Conservation (phyloP, 495 filamentous ascomycete species). For the Aspergillus egyptiacus region DNA sequence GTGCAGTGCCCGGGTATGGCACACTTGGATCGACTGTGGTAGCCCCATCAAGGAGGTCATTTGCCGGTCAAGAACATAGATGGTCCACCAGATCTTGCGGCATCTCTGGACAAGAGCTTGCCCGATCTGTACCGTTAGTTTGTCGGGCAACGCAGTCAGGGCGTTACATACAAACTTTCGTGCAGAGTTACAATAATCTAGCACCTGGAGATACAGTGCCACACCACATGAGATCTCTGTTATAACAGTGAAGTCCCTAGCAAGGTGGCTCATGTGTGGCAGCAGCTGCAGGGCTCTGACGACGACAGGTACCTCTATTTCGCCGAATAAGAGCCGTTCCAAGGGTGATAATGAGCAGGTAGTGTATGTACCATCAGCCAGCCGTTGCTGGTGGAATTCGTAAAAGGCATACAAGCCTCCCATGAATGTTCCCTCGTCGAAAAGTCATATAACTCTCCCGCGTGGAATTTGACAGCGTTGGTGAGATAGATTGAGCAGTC, state of each 20-base stretch:
- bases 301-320: slow-evolving; percentile 28
- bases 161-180: slow-evolving; percentile 31
- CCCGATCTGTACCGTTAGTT: slow-evolving; percentile 26
- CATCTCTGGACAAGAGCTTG: slow-evolving; percentile 31
- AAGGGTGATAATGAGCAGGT: slow-evolving; percentile 39
- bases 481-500: slow-evolving; percentile 41
- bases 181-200: slow-evolving; percentile 34
- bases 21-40: slow-evolving; percentile 34
- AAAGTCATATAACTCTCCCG: slow-evolving; percentile 42
- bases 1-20: slow-evolving; percentile 33
- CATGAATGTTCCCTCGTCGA: slow-evolving; percentile 41
- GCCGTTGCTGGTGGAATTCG: slow-evolving; percentile 20
- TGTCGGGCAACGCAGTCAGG: background rate
- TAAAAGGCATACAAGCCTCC: slow-evolving; percentile 31
- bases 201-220: slow-evolving; percentile 36
- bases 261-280: slow-evolving; percentile 31
- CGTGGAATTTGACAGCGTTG: slow-evolving; percentile 41
- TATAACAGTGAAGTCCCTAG: slow-evolving; percentile 29
- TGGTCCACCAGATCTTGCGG: slow-evolving; percentile 43
- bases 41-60: slow-evolving; percentile 43
- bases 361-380: slow-evolving; percentile 41
- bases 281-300: slow-evolving; percentile 36
- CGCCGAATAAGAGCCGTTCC: slow-evolving; percentile 39
- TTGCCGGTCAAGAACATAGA: slow-evolving; percentile 41
- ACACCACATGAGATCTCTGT: slow-evolving; percentile 41